Base-by-base conservation (phyloP, 2,329 filamentous ascomycete genomes). In the Penicillium sp. region DNA sequence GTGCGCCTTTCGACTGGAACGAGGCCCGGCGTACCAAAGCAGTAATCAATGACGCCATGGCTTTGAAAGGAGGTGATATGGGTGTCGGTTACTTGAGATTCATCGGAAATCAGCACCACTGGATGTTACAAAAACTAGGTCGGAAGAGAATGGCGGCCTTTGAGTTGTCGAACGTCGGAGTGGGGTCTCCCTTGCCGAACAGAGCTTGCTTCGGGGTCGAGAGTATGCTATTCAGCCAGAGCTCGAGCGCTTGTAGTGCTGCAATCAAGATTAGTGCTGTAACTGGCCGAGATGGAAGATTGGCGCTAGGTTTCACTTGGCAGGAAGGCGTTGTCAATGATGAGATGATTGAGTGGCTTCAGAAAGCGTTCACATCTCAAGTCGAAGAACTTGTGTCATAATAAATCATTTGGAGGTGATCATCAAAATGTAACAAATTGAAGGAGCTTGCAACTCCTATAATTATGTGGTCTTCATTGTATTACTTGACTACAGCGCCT, bases 181-280 rank as follows among this genome's bases (percentile, higher is more conserved):
- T 31, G 21, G 32, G 31, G 14, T 36, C 5, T 38, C 7, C 44
- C 22, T 36, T 27, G 2, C 22, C 18, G 40, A 13, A 13, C 18
- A 21, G 6, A 8, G 38, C 42, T 9, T 24, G 43, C 18, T 52
- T 49, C 32, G 34, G 46, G 29, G 49, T 55, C 22, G 43, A 55
- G 34, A 31, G 48, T 42, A 39, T 57, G 44, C 14, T 57, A 6
- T 55, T 57, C 34, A 57, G 55, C 10, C 55, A 57, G 31, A 55
- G 55, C 44, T 34, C 52, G 22, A 55, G 52, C 49, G 55, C 55
- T 6, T 57, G 55, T 31, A 52, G 52, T 9, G 48, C 52, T 27
- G 52, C 55, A 14, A 55, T 57, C 29, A 55, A 57, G 47, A 29
- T 51, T 31, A 57, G 55, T 49, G 48, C 52, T 21, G 52, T 52